These are phyloP conservation scores for Scenedesmus sp. DNA, from an alignment of 163 green algal genomes.

Conservation along the genomic window DNA sequence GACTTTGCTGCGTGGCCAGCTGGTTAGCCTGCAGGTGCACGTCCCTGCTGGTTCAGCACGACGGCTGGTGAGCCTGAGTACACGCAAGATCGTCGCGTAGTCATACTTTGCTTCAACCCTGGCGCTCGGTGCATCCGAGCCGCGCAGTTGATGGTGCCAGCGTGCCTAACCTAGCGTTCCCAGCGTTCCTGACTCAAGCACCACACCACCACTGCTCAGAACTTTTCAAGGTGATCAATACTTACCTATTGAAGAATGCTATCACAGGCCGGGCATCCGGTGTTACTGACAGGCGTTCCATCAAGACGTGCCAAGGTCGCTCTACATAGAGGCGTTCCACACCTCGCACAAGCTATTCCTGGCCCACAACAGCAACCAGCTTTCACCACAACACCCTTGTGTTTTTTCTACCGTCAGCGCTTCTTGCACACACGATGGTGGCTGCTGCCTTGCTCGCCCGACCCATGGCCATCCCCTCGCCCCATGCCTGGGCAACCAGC, in stretches of 20 bases:
- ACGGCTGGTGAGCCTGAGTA: no score
- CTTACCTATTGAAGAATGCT: no score
- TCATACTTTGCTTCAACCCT: neutral
- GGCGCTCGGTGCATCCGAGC: neutral
- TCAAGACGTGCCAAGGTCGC: neutral
- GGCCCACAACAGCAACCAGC: neutral
- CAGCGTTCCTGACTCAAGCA: neutral
- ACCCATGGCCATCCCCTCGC: neutral
- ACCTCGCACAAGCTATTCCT: no score
- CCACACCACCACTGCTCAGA: neutral
- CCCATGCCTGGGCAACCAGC: neutral
- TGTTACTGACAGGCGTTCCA: conserved; percentile 8
- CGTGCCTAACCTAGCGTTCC: neutral
- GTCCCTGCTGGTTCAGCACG: neutral
- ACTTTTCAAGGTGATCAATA: no score
- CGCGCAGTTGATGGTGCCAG: neutral
- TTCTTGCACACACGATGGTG: neutral
- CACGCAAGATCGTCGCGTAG: neutral
- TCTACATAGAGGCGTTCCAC: neutral
- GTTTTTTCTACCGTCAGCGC: neutral
- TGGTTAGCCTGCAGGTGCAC: neutral
- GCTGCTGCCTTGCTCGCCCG: neutral
- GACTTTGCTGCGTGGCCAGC: neutral
- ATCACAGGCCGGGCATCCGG: no score
- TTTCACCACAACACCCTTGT: no score